These are phyloP conservation scores for Salix arbutifolia DNA, from an alignment of 345 rosid species.

Conservation along the genomic window DNA sequence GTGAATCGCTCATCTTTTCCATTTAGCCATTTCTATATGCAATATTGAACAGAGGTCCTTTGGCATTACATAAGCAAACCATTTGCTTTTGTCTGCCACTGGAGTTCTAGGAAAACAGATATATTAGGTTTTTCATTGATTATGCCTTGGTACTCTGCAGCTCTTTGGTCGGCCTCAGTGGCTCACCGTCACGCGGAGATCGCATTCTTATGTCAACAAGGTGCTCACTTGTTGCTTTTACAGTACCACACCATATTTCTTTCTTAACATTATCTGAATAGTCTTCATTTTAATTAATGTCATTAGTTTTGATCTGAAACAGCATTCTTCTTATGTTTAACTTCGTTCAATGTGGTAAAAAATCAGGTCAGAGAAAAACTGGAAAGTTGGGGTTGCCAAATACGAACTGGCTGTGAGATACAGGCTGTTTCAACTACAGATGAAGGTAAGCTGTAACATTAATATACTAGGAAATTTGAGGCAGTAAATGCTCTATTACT, in stretches of 20 bases:
- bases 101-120: background rate
- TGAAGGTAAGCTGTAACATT: constrained; percentile 33
- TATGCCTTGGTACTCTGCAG: constrained; percentile 29
- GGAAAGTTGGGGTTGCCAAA: constrained; percentile 59
- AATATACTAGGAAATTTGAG: background rate
- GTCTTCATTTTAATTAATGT: background rate
- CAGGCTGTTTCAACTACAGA: constrained; percentile 42
- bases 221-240: constrained; percentile 23
- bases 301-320: background rate
- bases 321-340: background rate
- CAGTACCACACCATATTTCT: background rate
- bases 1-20: too few relatives aligned
- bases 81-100: background rate
- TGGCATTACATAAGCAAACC: background rate
- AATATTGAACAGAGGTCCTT: too few relatives aligned
- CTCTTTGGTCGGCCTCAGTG: constrained; percentile 86
- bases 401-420: constrained; percentile 55
- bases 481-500: background rate
- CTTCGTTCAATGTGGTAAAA: background rate
- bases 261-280: background rate
- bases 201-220: constrained; percentile 66
- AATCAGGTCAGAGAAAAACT: constrained; percentile 60
- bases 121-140: background rate
- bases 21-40: too few relatives aligned
- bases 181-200: constrained; percentile 70